These are phyloP conservation scores for Aspergillus steynii DNA, from an alignment of 495 filamentous ascomycete species.

Conservation along the genomic window DNA sequence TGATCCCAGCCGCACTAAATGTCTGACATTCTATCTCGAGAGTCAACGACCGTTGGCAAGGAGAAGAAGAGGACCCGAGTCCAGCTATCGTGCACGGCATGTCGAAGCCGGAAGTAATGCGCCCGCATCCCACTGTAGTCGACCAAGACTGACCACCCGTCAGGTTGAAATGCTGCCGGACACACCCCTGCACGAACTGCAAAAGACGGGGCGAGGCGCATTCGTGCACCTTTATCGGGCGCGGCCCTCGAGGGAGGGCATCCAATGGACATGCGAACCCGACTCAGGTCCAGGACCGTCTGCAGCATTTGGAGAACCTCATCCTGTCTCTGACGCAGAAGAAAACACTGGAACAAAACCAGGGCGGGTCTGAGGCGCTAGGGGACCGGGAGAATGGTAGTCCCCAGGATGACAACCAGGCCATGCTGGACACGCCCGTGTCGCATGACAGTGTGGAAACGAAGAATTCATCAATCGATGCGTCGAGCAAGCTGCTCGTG, in stretches of 20 bases:
- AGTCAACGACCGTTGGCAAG: background rate
- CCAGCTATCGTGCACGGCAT: conserved; percentile 55
- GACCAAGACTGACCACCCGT: conserved; percentile 1
- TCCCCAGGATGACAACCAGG: conserved; percentile 7
- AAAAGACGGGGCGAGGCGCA: conserved; percentile 44
- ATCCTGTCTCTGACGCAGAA: conserved; percentile 48
- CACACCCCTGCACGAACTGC: conserved; percentile 52
- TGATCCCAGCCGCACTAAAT: background rate
- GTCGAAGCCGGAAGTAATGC: conserved; percentile 50
- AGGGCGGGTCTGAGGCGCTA: background rate
- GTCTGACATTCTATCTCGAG: background rate
- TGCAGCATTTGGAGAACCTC: conserved; percentile 54
- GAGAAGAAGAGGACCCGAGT: conserved; percentile 52
- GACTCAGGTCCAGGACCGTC: conserved; percentile 45
- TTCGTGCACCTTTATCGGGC: conserved; percentile 45
- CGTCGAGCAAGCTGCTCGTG: conserved; percentile 41
- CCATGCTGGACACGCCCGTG: conserved; percentile 20
- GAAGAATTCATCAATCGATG: conserved; percentile 30
- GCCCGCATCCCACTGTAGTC: background rate
- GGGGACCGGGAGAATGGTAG: background rate
- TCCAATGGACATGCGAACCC: conserved; percentile 36
- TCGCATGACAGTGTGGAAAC: conserved; percentile 57
- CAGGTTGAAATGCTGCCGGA: conserved; percentile 55
- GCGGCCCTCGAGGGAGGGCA: conserved; percentile 35
- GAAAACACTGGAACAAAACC: conserved; percentile 24